Conservation (phyloP, 1,284 basidiomycete genomes). For the Melampsora occidentalis region DNA sequence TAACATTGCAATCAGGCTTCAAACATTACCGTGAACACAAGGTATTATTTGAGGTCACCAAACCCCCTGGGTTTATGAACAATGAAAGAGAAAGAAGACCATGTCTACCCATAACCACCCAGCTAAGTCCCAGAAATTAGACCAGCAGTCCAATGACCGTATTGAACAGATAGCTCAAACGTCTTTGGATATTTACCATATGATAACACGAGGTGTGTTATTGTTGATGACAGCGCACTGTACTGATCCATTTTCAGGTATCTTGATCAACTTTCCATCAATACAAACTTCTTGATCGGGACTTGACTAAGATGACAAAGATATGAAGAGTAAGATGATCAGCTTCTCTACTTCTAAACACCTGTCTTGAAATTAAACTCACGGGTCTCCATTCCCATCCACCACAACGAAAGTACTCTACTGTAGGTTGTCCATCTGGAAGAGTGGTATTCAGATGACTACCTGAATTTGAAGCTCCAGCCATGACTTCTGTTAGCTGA, state of each 20-base stretch:
- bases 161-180: too few relatives aligned
- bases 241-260: slow-evolving; percentile 9
- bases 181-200: background rate
- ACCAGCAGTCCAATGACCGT: too few relatives aligned
- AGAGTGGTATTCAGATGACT: slow-evolving; percentile 64
- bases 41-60: too few relatives aligned
- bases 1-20: too few relatives aligned
- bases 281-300: slow-evolving; percentile 28
- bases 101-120: too few relatives aligned
- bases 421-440: slow-evolving; percentile 61
- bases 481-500: slow-evolving; percentile 60
- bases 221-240: slow-evolving; percentile 12
- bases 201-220: background rate
- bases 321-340: background rate
- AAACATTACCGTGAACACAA: too few relatives aligned
- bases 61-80: too few relatives aligned
- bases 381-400: slow-evolving; percentile 83
- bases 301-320: background rate
- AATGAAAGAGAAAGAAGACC: too few relatives aligned
- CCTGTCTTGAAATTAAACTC: slow-evolving; percentile 51
- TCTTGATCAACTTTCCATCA: slow-evolving; percentile 30
- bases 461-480: slow-evolving; percentile 70
- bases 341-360: background rate
- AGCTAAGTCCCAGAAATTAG: too few relatives aligned
- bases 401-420: slow-evolving; percentile 75